Evolutionary conservation across 75 land plant genomes (phyloP).

Genomic region (Cryptomeria japonica): DNA sequence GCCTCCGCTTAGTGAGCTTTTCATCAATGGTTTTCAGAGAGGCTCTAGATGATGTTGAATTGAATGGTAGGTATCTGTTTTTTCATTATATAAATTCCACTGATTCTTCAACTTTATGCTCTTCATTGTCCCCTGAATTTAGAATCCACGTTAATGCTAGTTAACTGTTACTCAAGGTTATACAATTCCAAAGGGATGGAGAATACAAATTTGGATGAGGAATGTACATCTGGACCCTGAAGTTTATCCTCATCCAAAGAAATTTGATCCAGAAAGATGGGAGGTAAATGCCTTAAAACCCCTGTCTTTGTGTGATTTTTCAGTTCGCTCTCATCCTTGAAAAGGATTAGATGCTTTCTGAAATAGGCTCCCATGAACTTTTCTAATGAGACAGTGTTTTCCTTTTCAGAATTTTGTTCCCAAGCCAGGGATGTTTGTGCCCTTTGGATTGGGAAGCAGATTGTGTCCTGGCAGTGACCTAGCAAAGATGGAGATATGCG

Average conservation of each 20-base stretch:
- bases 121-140: background rate
- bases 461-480: conserved; percentile 87
- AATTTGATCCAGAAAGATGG: conserved; percentile 86
- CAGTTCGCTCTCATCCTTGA: background rate
- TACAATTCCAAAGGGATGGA: conserved; percentile 82
- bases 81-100: background rate
- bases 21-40: conserved; percentile 58
- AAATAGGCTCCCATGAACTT: background rate
- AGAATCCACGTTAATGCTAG: background rate
- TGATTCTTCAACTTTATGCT: background rate
- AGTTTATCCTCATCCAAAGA: conserved; percentile 54
- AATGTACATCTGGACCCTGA: conserved; percentile 71
- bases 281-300: conserved; percentile 44
- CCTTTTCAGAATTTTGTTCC: conserved; percentile 40
- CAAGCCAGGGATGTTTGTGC: conserved; percentile 57
- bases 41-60: conserved; percentile 39
- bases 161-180: conserved; percentile 43
- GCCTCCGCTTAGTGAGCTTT: conserved; percentile 51
- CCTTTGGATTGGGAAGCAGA: conserved; percentile 79
- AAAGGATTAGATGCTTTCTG: background rate
- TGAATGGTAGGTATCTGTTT: conserved; percentile 34
- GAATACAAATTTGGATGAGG: conserved; percentile 70
- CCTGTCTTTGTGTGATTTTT: background rate
- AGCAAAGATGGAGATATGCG: conserved; percentile 64
- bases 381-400: background rate